Base-by-base conservation (phyloP, 352 stramenopile species). In the Halophytophthora batemanensis region DNA sequence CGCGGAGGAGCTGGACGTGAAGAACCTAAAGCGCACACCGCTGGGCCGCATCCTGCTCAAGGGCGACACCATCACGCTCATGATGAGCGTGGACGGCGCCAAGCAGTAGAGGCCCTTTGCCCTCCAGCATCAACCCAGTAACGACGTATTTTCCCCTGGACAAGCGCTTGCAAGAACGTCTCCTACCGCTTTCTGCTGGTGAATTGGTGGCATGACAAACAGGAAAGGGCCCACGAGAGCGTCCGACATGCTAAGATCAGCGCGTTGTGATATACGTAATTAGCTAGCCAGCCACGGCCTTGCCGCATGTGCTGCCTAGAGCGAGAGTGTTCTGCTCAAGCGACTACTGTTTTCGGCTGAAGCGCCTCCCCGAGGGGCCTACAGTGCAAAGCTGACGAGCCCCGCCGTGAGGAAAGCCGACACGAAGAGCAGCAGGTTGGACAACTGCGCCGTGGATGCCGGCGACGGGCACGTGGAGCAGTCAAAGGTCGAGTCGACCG, bases 41-140 rank as follows among this genome's bases (percentile, higher is more conserved):
- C 77, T 99, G 29, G 96, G 97, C 13, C 87, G 96, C 51, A 99
- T 99, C 74, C 81, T 99, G 65, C 88, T 99, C 25, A 99, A 99
- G 80, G 98, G 97, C 31, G 98, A 99, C 84, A 97, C 95, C 28
- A 99, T 99, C 69, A 99, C 98, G 51, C 82, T 99, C 58, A 97
- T 99, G 77, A 97, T 96, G 86, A 74, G 73, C 38, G 85, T 90
- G 77, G 82, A 76, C 42, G 58, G 58, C 59, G 60, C 58, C 5
- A 72, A 66, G 54, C 71, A 72, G 51, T 44, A 42, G 21, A 66
- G 33, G 39, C 17, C n/a, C 25, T 31, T 8, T 8, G 25, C 25
- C 25, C 8, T 31, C 25, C 4, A 31, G 15, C 29, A 54, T 50
- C 23, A 34, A 61, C 29, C 42, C 38, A 64, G 42, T 61, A 62